Percentiles rank a stretch among this genome's conserved stretches.
Evolutionary conservation across 2,329 filamentous ascomycete species (phyloP).

Genomic region (Paracoccidioides brasiliensis): DNA sequence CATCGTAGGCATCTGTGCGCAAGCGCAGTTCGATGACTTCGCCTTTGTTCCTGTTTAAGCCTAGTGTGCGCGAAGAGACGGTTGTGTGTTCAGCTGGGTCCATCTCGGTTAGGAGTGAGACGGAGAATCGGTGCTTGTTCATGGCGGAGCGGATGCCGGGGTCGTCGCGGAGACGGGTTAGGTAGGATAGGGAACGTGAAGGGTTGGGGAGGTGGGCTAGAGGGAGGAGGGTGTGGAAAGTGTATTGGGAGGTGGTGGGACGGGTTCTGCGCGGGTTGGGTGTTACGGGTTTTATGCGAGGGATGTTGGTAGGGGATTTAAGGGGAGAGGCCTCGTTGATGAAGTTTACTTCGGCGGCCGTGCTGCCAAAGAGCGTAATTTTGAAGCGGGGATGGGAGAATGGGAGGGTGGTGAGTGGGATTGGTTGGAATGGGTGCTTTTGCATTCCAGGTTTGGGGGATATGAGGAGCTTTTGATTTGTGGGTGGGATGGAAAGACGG

Average conservation of each 20-base stretch:
- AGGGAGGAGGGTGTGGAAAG: conserved; percentile 65
- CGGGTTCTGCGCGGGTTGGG: conserved; percentile 16
- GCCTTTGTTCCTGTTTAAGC: conserved; percentile 74
- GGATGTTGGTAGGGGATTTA: neutral
- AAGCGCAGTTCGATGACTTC: conserved; percentile 83
- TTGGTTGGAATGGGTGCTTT: conserved; percentile 32
- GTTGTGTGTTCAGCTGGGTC: conserved; percentile 74
- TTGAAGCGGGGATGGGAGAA: conserved; percentile 29
- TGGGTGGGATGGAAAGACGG: conserved; percentile 25
- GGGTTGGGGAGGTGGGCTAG: conserved; percentile 67
- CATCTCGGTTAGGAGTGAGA: conserved; percentile 88
- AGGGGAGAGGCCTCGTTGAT: conserved; percentile 25
- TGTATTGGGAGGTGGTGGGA: conserved; percentile 43
- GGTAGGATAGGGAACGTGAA: conserved; percentile 54
- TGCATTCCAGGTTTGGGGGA: conserved; percentile 35
- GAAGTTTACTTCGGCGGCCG: conserved; percentile 28
- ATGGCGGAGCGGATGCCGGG: conserved; percentile 75
- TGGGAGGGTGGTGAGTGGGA: conserved; percentile 21
- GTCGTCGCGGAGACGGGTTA: conserved; percentile 66
- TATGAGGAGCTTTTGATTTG: conserved; percentile 35
- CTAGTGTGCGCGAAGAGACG: conserved; percentile 68
- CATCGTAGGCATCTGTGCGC: conserved; percentile 87
- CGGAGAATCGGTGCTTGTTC: conserved; percentile 70
- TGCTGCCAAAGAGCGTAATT: conserved; percentile 35
- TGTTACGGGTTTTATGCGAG: conserved; percentile 11